A percentile compares a stretch with the other conserved stretches of the same genome.
Conservation (phyloP, 148 eudicot species). For the Limonium bicolor region DNA sequence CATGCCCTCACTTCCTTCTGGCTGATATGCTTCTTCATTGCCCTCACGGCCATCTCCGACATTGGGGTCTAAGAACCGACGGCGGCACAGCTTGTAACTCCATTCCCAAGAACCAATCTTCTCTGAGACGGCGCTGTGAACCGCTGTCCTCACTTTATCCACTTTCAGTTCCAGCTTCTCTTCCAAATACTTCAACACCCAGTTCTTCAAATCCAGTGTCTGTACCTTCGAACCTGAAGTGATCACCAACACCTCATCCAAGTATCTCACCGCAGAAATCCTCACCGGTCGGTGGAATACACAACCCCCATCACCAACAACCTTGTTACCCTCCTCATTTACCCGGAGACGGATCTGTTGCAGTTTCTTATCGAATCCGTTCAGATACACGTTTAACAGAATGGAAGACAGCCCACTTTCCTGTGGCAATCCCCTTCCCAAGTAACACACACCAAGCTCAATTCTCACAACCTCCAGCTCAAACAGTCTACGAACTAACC, state of each 20-base stretch:
- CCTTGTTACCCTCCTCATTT: conserved; percentile 30
- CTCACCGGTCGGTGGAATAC: conserved; percentile 53
- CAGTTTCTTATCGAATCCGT: conserved; percentile 53
- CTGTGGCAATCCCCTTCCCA: conserved; percentile 80
- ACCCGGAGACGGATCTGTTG: conserved; percentile 49
- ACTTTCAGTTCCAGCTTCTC: conserved; percentile 47
- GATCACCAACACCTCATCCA: conserved; percentile 68
- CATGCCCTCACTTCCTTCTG: conserved; percentile 64
- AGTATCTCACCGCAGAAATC: conserved; percentile 74
- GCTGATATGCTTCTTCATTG: conserved; percentile 65
- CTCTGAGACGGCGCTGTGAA: conserved; percentile 86
- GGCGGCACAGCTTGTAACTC: conserved; percentile 82
- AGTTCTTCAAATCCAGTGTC: conserved; percentile 61
- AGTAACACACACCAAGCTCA: conserved; percentile 38
- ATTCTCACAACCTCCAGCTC: conserved; percentile 32
- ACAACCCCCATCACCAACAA: conserved; percentile 28
- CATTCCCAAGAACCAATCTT: conserved; percentile 82
- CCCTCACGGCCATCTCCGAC: conserved; percentile 78
- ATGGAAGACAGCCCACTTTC: conserved; percentile 67
- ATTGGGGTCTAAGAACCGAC: conserved; percentile 54
- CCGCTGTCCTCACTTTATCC: conserved; percentile 36
- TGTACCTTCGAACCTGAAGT: conserved; percentile 64
- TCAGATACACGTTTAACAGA: conserved; percentile 64
- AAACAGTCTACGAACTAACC: conserved; percentile 51
- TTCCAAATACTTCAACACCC: conserved; percentile 34